Conservation (phyloP, 2,329 filamentous ascomycete genomes). For the Aspergillus versicolor region DNA sequence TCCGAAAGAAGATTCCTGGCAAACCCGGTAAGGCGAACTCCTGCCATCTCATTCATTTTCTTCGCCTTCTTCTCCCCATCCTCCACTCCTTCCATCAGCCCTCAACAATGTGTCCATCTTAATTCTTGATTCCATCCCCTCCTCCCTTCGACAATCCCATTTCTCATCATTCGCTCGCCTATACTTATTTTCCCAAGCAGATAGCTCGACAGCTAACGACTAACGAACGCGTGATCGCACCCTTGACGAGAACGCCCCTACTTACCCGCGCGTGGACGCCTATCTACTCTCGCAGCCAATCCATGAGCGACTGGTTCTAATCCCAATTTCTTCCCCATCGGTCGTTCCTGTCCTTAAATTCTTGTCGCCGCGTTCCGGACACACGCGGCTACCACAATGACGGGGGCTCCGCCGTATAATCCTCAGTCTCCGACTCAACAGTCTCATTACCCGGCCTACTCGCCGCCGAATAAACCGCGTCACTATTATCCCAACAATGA, state of each 20-base stretch:
- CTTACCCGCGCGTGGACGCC: slow-evolving; percentile 18
- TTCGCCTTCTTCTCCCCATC: slow-evolving; percentile 7
- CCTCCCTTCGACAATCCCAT: slow-evolving; percentile 1
- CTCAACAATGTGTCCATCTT: slow-evolving; percentile 12
- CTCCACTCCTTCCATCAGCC: slow-evolving; percentile 9
- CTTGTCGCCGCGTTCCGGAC: slow-evolving; percentile 29
- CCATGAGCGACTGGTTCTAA: slow-evolving; percentile 14
- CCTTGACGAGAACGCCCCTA: slow-evolving; percentile 11
- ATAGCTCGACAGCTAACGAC: slow-evolving; percentile 14
- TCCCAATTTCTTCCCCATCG: slow-evolving; percentile 7
- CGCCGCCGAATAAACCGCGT: slow-evolving; percentile 43
- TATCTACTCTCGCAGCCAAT: slow-evolving; percentile 11
- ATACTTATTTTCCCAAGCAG: slow-evolving; percentile 16
- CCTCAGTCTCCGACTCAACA: slow-evolving; percentile 47
- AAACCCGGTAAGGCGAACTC: slow-evolving; percentile 18
- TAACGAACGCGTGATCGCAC: slow-evolving; percentile 20
- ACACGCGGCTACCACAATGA: slow-evolving; percentile 41
- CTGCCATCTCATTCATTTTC: slow-evolving; percentile 13
- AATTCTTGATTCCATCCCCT: slow-evolving; percentile 7
- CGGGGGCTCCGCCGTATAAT: slow-evolving; percentile 46
- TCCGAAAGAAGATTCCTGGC: slow-evolving; percentile 18
- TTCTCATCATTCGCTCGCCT: slow-evolving; percentile 7
- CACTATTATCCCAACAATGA: slow-evolving; percentile 45
- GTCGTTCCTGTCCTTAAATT: slow-evolving; percentile 10
- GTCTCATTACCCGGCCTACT: slow-evolving; percentile 42